Base-by-base conservation (phyloP, 495 filamentous ascomycete species). In the Penicillium herquei region DNA sequence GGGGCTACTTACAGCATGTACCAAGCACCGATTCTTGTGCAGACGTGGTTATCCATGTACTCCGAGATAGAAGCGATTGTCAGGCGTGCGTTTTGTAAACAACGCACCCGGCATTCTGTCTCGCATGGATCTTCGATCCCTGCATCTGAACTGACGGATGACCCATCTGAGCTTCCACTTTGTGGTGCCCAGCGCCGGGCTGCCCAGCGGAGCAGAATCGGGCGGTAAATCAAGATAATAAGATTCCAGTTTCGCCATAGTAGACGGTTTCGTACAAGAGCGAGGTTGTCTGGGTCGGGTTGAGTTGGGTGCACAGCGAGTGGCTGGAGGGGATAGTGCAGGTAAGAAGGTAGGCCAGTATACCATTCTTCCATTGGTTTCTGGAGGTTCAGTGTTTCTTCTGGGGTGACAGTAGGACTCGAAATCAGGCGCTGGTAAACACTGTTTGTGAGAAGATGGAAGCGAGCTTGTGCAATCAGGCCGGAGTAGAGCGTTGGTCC, bases 161-260 rank as follows among this genome's bases (percentile, higher is more conserved):
- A 57, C 13, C 56, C 56, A n/a, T 61, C 62, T 11, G 58, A 51
- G 49, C 54, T 49, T 40, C 62, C 57, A 16, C 55, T 49, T 21
- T 63, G 67, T 7, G 71, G 70, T 32, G 67, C 71, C 74, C 74
- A 77, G 48, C 70, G 61, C 54, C 71, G 69, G 7, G 76, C 68
- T 18, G 75, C 76, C 69, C 76, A 78, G 12, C 78, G 73, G 11
- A 83, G 70, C 9, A 83, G 66, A 30, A 83, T 75, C 0, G 80
- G 78, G 18, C 80, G 73, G 54, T 80, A 78, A 13, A 81, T 73
- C 16, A 83, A 70, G 52, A 80, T 79, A 18, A 77, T 67, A 47
- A 83, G 62, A 47, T 83, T 81, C 68, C 78, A 76, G 43, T 77
- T 74, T 39, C 80, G 68, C 78, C 79, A 81, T 54, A 76, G 60